These are phyloP conservation scores for Rutstroemia sp. DNA, from an alignment of 2,329 filamentous ascomycete genomes.

Conservation along the genomic window DNA sequence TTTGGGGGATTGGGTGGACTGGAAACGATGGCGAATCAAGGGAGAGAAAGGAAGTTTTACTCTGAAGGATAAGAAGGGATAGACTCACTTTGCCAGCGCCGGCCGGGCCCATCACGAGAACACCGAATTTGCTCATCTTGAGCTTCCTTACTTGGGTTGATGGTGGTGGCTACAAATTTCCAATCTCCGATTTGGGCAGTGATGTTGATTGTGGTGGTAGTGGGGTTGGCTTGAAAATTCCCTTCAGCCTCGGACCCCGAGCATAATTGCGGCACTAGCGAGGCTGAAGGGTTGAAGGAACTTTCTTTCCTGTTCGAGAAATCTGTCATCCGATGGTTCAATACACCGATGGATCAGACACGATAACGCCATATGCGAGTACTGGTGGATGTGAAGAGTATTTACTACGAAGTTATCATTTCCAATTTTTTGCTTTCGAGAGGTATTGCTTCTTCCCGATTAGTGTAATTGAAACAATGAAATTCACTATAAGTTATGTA, in stretches of 20 bases:
- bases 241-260: not conserved
- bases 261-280: not conserved
- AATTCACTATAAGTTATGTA: too few relatives aligned
- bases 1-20: not conserved
- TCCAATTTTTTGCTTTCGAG: too few relatives aligned
- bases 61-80: too few relatives aligned
- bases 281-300: not conserved
- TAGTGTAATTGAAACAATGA: too few relatives aligned
- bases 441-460: too few relatives aligned
- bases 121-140: constrained; percentile 86
- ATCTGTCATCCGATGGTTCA: too few relatives aligned
- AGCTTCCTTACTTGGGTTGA: not conserved
- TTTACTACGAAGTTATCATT: not conserved
- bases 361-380: too few relatives aligned
- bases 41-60: constrained; percentile 20
- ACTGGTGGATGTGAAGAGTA: not conserved
- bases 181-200: not conserved
- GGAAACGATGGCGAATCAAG: not conserved
- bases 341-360: too few relatives aligned
- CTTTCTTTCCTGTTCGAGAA: too few relatives aligned
- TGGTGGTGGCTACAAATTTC: not conserved
- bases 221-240: not conserved
- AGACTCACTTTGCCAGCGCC: constrained; percentile 74
- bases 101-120: constrained; percentile 92
- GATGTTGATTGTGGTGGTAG: not conserved